phyloP scores from a whole-genome alignment of 2,329 filamentous ascomycete species.

The Cytospora leucostoma region DNA sequence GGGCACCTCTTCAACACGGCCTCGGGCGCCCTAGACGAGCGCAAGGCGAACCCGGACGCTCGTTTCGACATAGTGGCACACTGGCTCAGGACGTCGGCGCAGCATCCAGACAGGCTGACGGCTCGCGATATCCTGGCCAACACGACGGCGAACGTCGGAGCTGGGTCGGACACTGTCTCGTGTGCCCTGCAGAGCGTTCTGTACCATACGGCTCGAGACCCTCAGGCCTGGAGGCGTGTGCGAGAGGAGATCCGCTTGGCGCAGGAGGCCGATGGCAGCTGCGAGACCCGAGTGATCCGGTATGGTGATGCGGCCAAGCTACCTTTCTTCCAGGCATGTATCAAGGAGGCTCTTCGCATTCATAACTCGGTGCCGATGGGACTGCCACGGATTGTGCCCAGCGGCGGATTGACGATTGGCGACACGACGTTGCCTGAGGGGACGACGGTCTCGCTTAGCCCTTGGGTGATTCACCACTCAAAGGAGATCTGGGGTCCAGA shows the following conservation, averaged over 20 bases:
- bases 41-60: slow-evolving; percentile 31
- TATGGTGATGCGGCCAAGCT: slow-evolving; percentile 35
- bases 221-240: slow-evolving; percentile 26
- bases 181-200: slow-evolving; percentile 33
- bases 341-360: slow-evolving; percentile 38
- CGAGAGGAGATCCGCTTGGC: slow-evolving; percentile 31
- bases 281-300: slow-evolving; percentile 28
- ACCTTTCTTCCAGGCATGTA: slow-evolving; percentile 39
- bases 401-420: slow-evolving; percentile 34
- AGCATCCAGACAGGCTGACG: slow-evolving; percentile 29
- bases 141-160: slow-evolving; percentile 29
- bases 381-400: slow-evolving; percentile 34
- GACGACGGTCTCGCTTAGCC: slow-evolving; percentile 34
- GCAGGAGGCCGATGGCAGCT: slow-evolving; percentile 23
- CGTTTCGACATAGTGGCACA: slow-evolving; percentile 34
- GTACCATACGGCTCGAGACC: slow-evolving; percentile 32
- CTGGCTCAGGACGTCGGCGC: slow-evolving; percentile 31
- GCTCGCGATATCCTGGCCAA: slow-evolving; percentile 31
- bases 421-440: slow-evolving; percentile 34
- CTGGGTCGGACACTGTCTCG: slow-evolving; percentile 33
- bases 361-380: slow-evolving; percentile 35
- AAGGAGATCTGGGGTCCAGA: slow-evolving; percentile 32
- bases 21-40: slow-evolving; percentile 30
- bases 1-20: slow-evolving; percentile 35
- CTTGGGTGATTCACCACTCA: slow-evolving; percentile 35